Evolutionary conservation across 176 grass and related monocot genomes (phyloP), one percentile per base, ranked within the genome.

Genomic region (Guadua angustifolia): DNA sequence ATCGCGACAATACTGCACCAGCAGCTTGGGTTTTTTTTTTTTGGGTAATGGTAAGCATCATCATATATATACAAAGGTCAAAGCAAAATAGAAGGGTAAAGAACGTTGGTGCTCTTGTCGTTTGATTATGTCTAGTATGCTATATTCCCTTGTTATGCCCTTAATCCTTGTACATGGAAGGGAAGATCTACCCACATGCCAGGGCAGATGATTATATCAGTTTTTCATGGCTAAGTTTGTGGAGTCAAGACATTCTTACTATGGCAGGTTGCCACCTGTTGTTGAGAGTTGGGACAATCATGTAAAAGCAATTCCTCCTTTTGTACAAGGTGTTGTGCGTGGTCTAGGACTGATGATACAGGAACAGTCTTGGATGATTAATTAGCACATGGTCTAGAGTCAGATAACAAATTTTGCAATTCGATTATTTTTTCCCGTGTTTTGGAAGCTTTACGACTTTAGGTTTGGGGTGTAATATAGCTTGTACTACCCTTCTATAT

Each of bases 381-480:
- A 69, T 57, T 56, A 77, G 73, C 73, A 77, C 52, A 51, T 63
- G 66, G 53, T 86, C 52, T 62, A 26, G 84, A 43, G 65, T 81
- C 66, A 67, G 15, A 66, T 81, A 81, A 29, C 68, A 86, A 87
- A 68, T 75, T 87, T 81, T 87, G 78, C 35, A 71, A 55, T 74
- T 81, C 14, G 1, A 74, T 87, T 80, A 4, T 51, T 86, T 71
- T 55, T 55, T 6, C 17, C 55, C 40, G 5, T 59, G 19, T 52
- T 82, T 75, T 66, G 45, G 15, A 75, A 75, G 71, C 46, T 66
- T 51, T 39, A 52, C 16, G 32, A 59, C 57, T 24, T 87, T 87
- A 87, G 69, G 67, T 81, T 75, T 62, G 36, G 50, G 36, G 77
- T 74, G 66, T 72, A 36, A 38, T 64, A 73, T 72, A 81, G 69